Base-by-base conservation (phyloP, 176 grass and related monocot species). In the Saccharum spontaneum region DNA sequence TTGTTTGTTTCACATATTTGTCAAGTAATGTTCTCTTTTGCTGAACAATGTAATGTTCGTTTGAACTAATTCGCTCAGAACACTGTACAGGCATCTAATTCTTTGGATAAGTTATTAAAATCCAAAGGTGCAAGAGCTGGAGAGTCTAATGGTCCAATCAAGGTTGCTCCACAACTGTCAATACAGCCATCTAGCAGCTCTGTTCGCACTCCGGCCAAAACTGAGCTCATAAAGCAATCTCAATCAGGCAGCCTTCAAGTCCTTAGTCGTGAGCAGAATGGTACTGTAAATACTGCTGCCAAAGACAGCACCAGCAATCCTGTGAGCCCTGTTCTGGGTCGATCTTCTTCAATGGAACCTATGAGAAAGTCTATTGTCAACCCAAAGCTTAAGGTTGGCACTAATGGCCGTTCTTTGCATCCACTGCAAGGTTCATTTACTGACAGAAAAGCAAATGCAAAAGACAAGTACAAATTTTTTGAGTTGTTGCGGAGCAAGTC, bases 391-490 rank as follows among this genome's bases (percentile, higher is more conserved):
- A 91, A 76, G 75, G 72, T 63, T 78, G 77, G 69, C 14, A 69
- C 18, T 67, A 90, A 85, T 65, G 88, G 71, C 36, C 81, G 61
- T 40, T 69, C 78, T 75, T 79, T 87, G 69, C 78, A 77, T 70
- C 41, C 68, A 30, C 30, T 44, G 18, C 89, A 85, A 89, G 67
- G 77, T 75, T 75, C 89, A 69, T 57, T 79, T 85, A 84, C 78
- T 84, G 92, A 94, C 76, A 89, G 76, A 77, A 94, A 88, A 91
- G 57, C 90, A 76, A 89, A 67, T 85, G 84, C 84, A 75, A 91
- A 94, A 81, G 87, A 85, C 11, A 94, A 91, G 73, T 70, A 68
- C 79, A 87, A 86, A 64, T 94, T 94, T 82, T 94, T 94, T 77
- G 85, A 91, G 55, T 77, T 82, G 36, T 70, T 94, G 69, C 84